These are phyloP conservation scores for Hydnomerulius pinastri DNA, from an alignment of 768 basidiomycete species.

Conservation along the genomic window DNA sequence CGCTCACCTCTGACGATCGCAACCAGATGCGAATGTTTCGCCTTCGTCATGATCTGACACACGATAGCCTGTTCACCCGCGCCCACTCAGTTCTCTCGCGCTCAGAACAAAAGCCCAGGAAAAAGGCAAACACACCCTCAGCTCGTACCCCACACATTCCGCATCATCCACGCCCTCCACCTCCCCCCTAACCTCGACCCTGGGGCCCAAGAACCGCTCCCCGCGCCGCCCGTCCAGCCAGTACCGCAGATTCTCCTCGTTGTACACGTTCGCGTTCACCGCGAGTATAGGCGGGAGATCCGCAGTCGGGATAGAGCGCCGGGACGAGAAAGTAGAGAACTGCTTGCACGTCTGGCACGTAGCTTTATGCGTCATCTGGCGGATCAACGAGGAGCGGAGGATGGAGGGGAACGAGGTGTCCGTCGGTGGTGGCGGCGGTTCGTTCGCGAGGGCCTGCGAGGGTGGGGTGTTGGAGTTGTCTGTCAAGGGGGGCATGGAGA, in stretches of 20 bases:
- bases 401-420: constrained; percentile 65
- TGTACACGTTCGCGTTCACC: constrained; percentile 81
- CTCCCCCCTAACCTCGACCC: constrained; percentile 59
- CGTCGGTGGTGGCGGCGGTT: constrained; percentile 36
- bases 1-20: constrained; percentile 79
- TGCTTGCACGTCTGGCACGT: constrained; percentile 84
- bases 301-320: constrained; percentile 60
- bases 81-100: too few relatives aligned
- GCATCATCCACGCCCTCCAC: constrained; percentile 58
- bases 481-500: background rate
- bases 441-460: constrained; percentile 40
- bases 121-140: constrained; percentile 57
- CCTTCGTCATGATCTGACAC: constrained; percentile 74
- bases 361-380: constrained; percentile 83
- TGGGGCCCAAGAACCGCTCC: constrained; percentile 59
- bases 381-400: constrained; percentile 72
- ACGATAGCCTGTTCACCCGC: constrained; percentile 63
- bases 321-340: constrained; percentile 69
- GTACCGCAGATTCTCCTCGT: constrained; percentile 66
- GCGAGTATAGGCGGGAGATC: constrained; percentile 84
- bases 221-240: constrained; percentile 66
- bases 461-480: background rate
- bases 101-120: background rate
- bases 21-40: constrained; percentile 79
- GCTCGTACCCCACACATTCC: constrained; percentile 60